Base-by-base conservation (phyloP, 2,329 filamentous ascomycete genomes). In the Falciphora oryzae region DNA sequence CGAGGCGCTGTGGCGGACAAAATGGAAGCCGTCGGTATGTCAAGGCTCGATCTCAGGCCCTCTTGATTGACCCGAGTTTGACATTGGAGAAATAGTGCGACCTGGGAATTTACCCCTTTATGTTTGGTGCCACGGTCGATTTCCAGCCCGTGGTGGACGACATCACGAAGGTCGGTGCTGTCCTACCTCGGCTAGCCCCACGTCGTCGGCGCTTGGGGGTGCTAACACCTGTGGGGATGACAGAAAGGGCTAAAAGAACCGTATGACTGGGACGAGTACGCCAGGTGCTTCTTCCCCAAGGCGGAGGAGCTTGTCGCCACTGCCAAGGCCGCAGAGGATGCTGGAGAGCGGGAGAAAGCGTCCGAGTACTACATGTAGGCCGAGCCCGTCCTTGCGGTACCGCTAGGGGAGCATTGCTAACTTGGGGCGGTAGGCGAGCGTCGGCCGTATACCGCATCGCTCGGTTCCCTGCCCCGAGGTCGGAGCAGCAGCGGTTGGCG, bases 191-290 rank as follows among this genome's bases (percentile, higher is more conserved):
- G n/a, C n/a, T n/a, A n/a, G n/a, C n/a, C n/a, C n/a, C n/a, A n/a
- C n/a, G n/a, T n/a, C n/a, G n/a, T n/a, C n/a, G n/a, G n/a, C n/a
- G n/a, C n/a, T n/a, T n/a, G n/a, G n/a, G n/a, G n/a, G n/a, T 53
- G 10, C 18, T 53, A 11, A 25, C n/a, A 8, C 44, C 22, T 7
- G 22, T n/a, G 22, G 8, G 32, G 32, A n/a, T 8, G 8, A 58
- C 27, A 58, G 57, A 58, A 58, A 58, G 57, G 29, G 14, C 57
- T 58, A 13, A 58, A 58, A 31, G 57, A 58, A 27, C 57, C 57
- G 0, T 75, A 75, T 53, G 65, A 75, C 61, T 75, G 73, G 73
- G 73, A 76, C 64, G 73, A 74, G 62, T 75, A 76, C 65, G 74
- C 74, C n/a, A 59, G 68, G 13, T 70, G 69, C 63, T 76, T 76